Evolutionary conservation across 176 grass and related monocot genomes (phyloP).

Genomic region (Ensete glaucum): DNA sequence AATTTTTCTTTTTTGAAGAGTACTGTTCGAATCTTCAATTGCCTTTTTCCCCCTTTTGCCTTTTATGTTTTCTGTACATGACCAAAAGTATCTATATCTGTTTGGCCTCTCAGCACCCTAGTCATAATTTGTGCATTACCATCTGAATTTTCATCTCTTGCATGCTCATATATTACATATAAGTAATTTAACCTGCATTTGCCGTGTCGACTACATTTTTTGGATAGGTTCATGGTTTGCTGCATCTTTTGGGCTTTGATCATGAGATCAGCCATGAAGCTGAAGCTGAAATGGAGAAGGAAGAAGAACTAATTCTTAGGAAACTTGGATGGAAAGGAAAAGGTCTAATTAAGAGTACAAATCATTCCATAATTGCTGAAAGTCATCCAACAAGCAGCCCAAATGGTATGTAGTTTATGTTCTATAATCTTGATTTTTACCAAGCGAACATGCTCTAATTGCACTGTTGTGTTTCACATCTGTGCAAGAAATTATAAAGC

Average conservation of each 20-base stretch:
- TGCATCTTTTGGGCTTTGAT: constrained; percentile 76
- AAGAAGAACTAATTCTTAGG: constrained; percentile 67
- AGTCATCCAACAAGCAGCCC: constrained; percentile 28
- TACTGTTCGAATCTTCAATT: too few relatives aligned
- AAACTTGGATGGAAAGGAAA: constrained; percentile 75
- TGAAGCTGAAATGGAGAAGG: constrained; percentile 66
- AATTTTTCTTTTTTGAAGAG: not conserved
- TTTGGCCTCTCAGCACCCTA: not conserved
- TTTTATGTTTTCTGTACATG: not conserved
- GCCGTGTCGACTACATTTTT: not conserved
- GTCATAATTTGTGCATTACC: not conserved
- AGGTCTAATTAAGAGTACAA: constrained; percentile 35
- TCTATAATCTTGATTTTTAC: constrained; percentile 8
- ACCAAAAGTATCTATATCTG: not conserved
- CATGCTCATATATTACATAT: not conserved
- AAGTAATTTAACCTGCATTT: not conserved
- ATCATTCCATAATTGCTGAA: constrained; percentile 25
- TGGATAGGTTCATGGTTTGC: constrained; percentile 70
- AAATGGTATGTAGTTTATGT: constrained; percentile 34
- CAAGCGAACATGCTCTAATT: constrained; percentile 14
- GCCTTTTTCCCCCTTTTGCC: not conserved
- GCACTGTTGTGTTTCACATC: constrained; percentile 6
- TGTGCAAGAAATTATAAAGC: constrained; percentile 25
- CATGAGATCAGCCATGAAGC: constrained; percentile 52
- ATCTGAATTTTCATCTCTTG: not conserved